These are phyloP conservation scores for Puccinia hordei DNA, from an alignment of 1,284 basidiomycete genomes.

Conservation along the genomic window DNA sequence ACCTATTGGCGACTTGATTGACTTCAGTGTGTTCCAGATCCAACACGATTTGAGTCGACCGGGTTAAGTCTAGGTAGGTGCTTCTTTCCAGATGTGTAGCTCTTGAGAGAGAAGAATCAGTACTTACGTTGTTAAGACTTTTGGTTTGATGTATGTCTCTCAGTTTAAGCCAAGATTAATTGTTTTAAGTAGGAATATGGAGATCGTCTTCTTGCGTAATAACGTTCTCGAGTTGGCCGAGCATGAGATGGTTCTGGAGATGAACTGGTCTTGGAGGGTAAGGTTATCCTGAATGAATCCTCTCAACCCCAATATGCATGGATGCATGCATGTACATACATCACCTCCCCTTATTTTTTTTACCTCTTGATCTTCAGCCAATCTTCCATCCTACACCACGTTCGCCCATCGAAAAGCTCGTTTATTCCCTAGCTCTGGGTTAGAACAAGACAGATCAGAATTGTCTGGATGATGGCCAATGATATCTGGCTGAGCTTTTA, in stretches of 20 bases:
- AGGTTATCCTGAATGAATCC: neutral
- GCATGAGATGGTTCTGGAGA: constrained; percentile 14
- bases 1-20: no score
- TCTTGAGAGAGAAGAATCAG: no score
- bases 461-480: no score
- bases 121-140: no score
- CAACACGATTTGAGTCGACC: no score
- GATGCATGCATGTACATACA: neutral
- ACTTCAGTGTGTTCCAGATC: no score
- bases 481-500: no score
- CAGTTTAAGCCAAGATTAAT: no score
- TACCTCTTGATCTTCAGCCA: neutral
- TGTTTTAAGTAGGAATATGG: neutral
- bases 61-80: no score
- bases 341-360: neutral
- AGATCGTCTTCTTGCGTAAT: neutral
- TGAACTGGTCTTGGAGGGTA: constrained; percentile 26
- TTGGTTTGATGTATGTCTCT: no score
- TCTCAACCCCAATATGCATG: neutral
- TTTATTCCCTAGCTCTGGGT: neutral
- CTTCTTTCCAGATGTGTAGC: no score
- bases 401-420: neutral
- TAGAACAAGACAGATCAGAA: no score
- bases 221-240: neutral
- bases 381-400: neutral